Evolutionary conservation across 2,329 filamentous ascomycete genomes (phyloP), one percentile per base, ranked within the genome.

Genomic region (Ambrosiella xylebori): DNA sequence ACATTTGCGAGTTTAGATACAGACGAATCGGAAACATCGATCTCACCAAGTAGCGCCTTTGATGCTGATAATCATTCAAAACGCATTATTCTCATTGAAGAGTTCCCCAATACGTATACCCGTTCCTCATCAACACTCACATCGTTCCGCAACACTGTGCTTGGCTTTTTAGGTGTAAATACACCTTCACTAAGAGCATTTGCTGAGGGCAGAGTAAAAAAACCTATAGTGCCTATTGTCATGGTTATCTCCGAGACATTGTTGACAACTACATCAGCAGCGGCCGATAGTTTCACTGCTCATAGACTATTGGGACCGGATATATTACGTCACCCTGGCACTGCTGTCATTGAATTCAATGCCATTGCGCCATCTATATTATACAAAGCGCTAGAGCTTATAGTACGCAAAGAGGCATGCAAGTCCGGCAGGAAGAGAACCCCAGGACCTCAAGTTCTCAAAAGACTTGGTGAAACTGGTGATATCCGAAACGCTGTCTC

Each of bases 401-500:
- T 95, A 1, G 79, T 97, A 0, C 76, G 85, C 64, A 96, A 96
- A 68, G 90, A 97, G 69, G 85, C 89, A 0, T 77, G 84, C 13
- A 81, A 82, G 63, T 94, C 88, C 1, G 85, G 85, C 3, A 77
- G 88, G 56, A 80, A 78, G 58, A 82, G 80, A 58, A 87, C 86
- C 0, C 88, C 89, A 0, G 88, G 90, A 0, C 85, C 86, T 0
- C 76, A 79, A 52, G 85, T 95, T 3, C 75, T 97, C 12, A 86
- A 87, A 63, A 79, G 74, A 36, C 77, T 98, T 0, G 85, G 88
- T 0, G 88, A 95, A 62, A 85, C 88, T 64, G 93, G 93, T 2
- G 93, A 98, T 65, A 84, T 98, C 56, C 81, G 93, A 61, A 97
- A 84, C 68, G 93, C 93, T n/a, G 79, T 95, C 36, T 90, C 89